A percentile compares a stretch with the other conserved stretches of the same genome.
phyloP scores from a whole-genome alignment of 768 basidiomycete species.

The Psilocybe cyanescens region DNA sequence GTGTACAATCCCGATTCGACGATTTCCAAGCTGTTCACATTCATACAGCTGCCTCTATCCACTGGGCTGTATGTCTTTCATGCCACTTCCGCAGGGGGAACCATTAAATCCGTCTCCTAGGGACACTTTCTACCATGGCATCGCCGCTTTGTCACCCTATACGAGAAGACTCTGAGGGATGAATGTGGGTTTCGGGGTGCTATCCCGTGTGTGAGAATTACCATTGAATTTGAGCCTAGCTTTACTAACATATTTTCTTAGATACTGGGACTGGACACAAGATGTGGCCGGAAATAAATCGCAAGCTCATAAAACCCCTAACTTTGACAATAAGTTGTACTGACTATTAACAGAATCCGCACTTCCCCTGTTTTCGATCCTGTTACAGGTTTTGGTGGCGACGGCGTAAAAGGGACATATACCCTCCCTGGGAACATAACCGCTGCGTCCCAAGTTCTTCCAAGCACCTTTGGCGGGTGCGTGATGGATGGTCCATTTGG shows the following conservation, averaged over 20 bases:
- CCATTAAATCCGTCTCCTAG: constrained; percentile 36
- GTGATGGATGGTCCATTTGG: constrained; percentile 39
- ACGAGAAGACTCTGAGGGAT: constrained; percentile 24
- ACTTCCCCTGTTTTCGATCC: constrained; percentile 39
- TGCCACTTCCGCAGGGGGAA: background rate
- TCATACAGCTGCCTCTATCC: constrained; percentile 26
- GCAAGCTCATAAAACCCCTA: constrained; percentile 16
- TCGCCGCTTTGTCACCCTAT: constrained; percentile 22
- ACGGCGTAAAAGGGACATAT: constrained; percentile 29
- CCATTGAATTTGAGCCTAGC: constrained; percentile 27
- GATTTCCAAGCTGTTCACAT: constrained; percentile 40
- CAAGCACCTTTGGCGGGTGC: constrained; percentile 24
- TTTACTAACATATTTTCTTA: constrained; percentile 12
- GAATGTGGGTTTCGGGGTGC: constrained; percentile 29
- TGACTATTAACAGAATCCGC: constrained; percentile 25
- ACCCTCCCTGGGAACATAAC: constrained; percentile 5
- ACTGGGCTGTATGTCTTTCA: constrained; percentile 31
- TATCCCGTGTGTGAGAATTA: constrained; percentile 19
- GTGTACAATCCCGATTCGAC: constrained; percentile 35
- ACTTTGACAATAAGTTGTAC: background rate
- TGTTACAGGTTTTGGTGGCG: constrained; percentile 38
- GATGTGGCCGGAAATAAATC: constrained; percentile 27
- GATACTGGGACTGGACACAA: constrained; percentile 42
- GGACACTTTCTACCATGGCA: constrained; percentile 33
- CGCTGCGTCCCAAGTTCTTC: constrained; percentile 14